Conservation (phyloP, 1,284 basidiomycete species). For the Xerocomus minutiporus region DNA sequence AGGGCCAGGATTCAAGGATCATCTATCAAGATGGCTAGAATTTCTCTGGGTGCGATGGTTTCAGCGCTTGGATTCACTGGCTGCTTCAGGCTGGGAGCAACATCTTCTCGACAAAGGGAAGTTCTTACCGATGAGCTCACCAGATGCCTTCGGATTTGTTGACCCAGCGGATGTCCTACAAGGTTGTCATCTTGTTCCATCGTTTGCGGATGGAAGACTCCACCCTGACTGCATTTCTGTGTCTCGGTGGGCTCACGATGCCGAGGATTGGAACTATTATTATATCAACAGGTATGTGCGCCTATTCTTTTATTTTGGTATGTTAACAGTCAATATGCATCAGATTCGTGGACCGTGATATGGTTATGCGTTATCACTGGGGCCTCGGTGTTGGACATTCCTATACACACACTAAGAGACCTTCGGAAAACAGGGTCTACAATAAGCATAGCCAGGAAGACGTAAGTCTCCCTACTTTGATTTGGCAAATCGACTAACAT, state of each 20-base stretch:
- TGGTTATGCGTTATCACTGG: too few relatives aligned
- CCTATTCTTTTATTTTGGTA: too few relatives aligned
- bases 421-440: too few relatives aligned
- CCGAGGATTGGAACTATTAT: slow-evolving; percentile 4
- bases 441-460: too few relatives aligned
- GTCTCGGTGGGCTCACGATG: slow-evolving; percentile 1
- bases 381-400: too few relatives aligned
- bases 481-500: too few relatives aligned
- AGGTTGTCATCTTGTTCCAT: slow-evolving; percentile 9
- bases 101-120: background rate
- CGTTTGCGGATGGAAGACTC: slow-evolving; percentile 1
- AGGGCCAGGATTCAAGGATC: background rate
- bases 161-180: slow-evolving; percentile 5
- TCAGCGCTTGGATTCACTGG: background rate
- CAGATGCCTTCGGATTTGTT: slow-evolving; percentile 10
- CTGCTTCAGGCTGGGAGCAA: background rate
- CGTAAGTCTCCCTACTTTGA: too few relatives aligned
- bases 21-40: background rate
- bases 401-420: too few relatives aligned
- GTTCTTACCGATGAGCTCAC: slow-evolving; percentile 5
- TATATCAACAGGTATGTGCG: slow-evolving; percentile 7
- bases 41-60: slow-evolving; percentile 10
- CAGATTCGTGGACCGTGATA: too few relatives aligned
- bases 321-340: too few relatives aligned
- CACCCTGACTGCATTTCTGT: background rate